phyloP scores from a whole-genome alignment of 495 filamentous ascomycete species.

The Rostrohypoxylon terebratum region DNA sequence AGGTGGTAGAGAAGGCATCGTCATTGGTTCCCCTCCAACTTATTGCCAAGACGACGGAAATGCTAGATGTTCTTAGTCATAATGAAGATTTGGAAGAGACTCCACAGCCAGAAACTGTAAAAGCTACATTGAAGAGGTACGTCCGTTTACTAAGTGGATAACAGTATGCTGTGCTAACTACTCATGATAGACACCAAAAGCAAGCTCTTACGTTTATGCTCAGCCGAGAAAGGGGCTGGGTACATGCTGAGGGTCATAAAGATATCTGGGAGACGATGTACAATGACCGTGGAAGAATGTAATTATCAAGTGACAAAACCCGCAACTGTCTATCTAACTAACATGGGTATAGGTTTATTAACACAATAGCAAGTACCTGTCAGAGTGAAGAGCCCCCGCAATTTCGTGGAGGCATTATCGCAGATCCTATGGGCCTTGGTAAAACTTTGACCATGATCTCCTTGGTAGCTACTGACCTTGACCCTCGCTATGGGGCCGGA shows the following conservation, averaged over 20 bases:
- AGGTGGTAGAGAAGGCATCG: background rate
- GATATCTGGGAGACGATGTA: conserved; percentile 1
- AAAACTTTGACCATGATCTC: conserved; percentile 5
- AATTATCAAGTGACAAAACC: background rate
- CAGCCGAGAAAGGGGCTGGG: background rate
- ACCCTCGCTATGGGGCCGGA: background rate
- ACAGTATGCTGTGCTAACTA: background rate
- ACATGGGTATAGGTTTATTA: background rate
- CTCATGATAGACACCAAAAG: background rate
- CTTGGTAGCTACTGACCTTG: background rate
- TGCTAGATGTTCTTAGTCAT: background rate
- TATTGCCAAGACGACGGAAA: background rate
- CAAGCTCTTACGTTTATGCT: conserved; percentile 5
- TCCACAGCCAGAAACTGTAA: background rate
- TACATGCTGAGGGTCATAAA: background rate
- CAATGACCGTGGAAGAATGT: background rate
- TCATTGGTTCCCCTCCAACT: background rate
- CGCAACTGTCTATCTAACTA: background rate
- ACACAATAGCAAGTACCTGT: background rate
- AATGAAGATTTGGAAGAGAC: background rate
- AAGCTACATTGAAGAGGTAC: background rate
- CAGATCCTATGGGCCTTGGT: background rate
- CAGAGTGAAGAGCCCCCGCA: background rate
- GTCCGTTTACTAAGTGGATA: background rate
- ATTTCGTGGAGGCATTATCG: background rate